Evolutionary conservation across 2,329 filamentous ascomycete species (phyloP).

Genomic region (Aulographum hederae): DNA sequence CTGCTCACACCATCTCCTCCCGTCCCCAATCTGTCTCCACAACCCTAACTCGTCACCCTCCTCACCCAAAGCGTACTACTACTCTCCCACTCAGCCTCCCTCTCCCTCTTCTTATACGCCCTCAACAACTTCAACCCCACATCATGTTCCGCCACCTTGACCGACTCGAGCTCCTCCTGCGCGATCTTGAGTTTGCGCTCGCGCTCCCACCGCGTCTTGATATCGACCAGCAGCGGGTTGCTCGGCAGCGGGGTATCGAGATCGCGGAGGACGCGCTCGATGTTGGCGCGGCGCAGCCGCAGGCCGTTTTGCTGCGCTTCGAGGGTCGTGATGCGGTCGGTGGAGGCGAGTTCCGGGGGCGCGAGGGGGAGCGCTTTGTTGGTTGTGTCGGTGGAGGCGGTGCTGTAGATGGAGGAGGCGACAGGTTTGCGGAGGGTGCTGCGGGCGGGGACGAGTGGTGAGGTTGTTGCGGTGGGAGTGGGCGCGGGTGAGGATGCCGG

Average conservation of each 20-base stretch:
- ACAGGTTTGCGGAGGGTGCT: too few relatives aligned
- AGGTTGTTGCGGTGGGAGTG: neutral
- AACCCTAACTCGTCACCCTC: conserved; percentile 16
- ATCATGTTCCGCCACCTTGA: conserved; percentile 19
- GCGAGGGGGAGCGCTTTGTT: conserved; percentile 19
- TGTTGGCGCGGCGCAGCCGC: conserved; percentile 17
- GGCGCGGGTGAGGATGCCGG: too few relatives aligned
- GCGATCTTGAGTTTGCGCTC: conserved; percentile 17
- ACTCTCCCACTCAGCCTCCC: conserved; percentile 12
- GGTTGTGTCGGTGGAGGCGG: neutral
- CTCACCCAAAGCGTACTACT: conserved; percentile 20
- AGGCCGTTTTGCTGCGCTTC: conserved; percentile 21
- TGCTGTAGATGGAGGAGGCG: too few relatives aligned
- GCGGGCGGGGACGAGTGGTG: neutral
- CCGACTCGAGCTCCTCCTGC: conserved; percentile 18
- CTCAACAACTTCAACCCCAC: conserved; percentile 20
- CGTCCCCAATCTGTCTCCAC: too few relatives aligned
- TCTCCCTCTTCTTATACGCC: conserved; percentile 19
- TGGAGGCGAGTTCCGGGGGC: conserved; percentile 14
- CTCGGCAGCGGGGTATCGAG: conserved; percentile 14
- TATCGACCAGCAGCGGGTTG: conserved; percentile 20
- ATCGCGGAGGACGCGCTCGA: conserved; percentile 17
- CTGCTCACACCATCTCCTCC: too few relatives aligned
- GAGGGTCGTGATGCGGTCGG: conserved; percentile 17
- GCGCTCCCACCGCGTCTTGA: conserved; percentile 14